A percentile compares a stretch with the other conserved stretches of the same genome.
Evolutionary conservation across 1,139 yeast genomes (phyloP).

Genomic region (Pichia sp.): DNA sequence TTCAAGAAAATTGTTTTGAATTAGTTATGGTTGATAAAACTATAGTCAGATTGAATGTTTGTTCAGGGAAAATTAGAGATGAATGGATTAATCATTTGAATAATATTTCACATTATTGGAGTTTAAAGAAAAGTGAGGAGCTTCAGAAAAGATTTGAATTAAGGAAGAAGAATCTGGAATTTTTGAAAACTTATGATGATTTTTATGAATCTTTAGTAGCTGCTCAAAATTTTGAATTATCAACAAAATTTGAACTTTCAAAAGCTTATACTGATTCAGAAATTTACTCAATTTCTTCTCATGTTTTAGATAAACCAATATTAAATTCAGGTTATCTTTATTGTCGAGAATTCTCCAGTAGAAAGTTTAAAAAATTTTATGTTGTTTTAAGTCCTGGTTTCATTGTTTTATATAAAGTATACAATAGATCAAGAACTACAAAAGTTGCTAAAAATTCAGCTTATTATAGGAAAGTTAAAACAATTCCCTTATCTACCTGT

Average conservation of each 20-base stretch:
- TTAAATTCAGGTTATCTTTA: conserved; percentile 44
- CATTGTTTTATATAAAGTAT: conserved; percentile 35
- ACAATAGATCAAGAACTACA: conserved; percentile 36
- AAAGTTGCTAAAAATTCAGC: conserved; percentile 41
- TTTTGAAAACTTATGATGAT: conserved; percentile 43
- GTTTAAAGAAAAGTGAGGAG: conserved; percentile 4
- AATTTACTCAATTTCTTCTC: conserved; percentile 47
- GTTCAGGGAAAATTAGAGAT: conserved; percentile 41
- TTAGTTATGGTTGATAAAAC: conserved; percentile 44
- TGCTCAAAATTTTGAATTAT: conserved; percentile 28
- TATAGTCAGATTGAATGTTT: conserved; percentile 51
- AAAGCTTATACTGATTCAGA: conserved; percentile 48
- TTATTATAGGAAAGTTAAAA: conserved; percentile 41
- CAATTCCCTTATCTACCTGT: conserved; percentile 58
- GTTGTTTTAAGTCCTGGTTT: not conserved
- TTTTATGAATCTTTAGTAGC: conserved; percentile 51
- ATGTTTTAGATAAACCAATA: conserved; percentile 54
- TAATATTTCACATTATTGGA: conserved; percentile 55
- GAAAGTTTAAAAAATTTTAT: not conserved
- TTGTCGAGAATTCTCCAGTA: conserved; percentile 32
- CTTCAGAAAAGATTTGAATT: conserved; percentile 23
- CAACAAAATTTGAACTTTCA: conserved; percentile 46
- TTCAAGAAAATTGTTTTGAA: conserved; percentile 39
- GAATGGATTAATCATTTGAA: conserved; percentile 56
- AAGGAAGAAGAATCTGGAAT: conserved; percentile 40